Base-by-base conservation (phyloP, 306 rosid species). In the Heteromeles arbutifolia region DNA sequence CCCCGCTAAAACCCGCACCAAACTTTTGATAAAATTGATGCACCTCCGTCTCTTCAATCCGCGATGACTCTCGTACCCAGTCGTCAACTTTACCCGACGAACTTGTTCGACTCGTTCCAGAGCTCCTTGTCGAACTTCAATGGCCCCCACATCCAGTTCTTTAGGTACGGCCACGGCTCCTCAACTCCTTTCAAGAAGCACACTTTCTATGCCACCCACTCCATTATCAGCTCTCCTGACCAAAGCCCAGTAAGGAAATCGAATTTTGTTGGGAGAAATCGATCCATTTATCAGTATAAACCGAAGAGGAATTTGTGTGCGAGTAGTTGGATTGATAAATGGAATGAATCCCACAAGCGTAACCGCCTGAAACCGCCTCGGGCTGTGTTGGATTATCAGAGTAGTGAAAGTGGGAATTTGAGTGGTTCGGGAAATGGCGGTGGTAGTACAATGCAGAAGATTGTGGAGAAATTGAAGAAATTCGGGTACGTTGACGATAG, bases 361-460 rank as follows among this genome's bases (percentile, higher is more conserved):
- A 68, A 63, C 65, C 79, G 85, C 22, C 93, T 86, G 0, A 95
- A 82, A 81, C 87, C 81, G 39, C 91, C 89, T 1, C 85, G 80
- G 11, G 86, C 90, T 0, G 74, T 83, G 72, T 67, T 92, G 66
- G 85, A 86, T 78, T 87, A 92, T 74, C 79, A 63, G 26, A 82
- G 75, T 79, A 76, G 84, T 50, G 96, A 80, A 37, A 82, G 77
- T 65, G 92, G 85, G 70, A 82, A 86, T 50, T 63, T 66, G 28
- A 70, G 88, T 39, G 75, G 84, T 43, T 84, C 57, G 11, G 82
- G 72, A 37, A 52, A 66, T 58, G 81, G 48, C 8, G 76, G 84
- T 37, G 87, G 91, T 53, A 86, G 93, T 76, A 95, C 97, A 58
- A 89, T 95, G 99, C 91, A 89, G 79, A 90, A 87, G 77, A 92